Conservation (phyloP, 208 protist species). For the Trypanosoma lewisi region DNA sequence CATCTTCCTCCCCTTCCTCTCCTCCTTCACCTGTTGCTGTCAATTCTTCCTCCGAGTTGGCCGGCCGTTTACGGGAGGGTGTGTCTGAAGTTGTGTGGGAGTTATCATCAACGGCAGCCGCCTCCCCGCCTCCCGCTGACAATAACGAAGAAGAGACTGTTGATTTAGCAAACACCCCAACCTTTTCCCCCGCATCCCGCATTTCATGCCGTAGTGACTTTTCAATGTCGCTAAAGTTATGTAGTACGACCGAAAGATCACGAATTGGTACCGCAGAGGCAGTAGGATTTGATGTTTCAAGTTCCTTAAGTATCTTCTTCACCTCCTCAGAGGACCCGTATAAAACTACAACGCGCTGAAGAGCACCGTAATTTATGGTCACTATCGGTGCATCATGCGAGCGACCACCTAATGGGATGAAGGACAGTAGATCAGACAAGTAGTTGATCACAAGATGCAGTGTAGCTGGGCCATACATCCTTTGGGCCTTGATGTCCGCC, state of each 20-base stretch:
- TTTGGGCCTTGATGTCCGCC: conserved; percentile 19
- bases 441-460: conserved; percentile 56
- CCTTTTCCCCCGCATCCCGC: conserved; percentile 47
- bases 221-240: conserved; percentile 35
- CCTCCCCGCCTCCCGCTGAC: not conserved
- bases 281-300: conserved; percentile 24
- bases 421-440: conserved; percentile 55
- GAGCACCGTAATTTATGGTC: conserved; percentile 40
- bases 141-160: conserved; percentile 21
- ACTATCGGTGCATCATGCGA: conserved; percentile 39
- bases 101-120: not conserved
- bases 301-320: conserved; percentile 31
- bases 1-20: not conserved
- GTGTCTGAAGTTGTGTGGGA: not conserved
- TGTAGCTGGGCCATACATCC: conserved; percentile 50
- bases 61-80: conserved; percentile 5
- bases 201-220: conserved; percentile 43
- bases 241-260: conserved; percentile 43
- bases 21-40: not conserved
- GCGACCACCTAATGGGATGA: conserved; percentile 48
- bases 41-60: not conserved
- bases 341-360: conserved; percentile 44
- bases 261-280: conserved; percentile 30
- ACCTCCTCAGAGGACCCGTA: conserved; percentile 34
- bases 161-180: conserved; percentile 52